Evolutionary conservation across 2,329 filamentous ascomycete genomes (phyloP), one percentile per base, ranked within the genome.

Genomic region (Mycosphaerelloides madeirae): DNA sequence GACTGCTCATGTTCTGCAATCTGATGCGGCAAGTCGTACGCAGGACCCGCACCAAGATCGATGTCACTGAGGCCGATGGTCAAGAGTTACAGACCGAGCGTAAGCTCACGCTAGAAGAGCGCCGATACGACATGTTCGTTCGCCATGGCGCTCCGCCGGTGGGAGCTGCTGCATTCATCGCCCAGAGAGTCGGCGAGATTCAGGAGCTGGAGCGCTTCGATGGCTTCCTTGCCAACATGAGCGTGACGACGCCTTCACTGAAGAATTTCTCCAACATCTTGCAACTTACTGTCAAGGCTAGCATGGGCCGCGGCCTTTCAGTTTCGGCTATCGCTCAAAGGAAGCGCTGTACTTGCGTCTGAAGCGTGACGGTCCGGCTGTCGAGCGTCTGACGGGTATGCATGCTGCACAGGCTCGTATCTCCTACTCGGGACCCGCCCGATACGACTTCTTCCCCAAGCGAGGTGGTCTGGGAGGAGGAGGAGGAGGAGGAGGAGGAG

Each of bases 1-100:
- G 46, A 5, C 44, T 57, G 1, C 48, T 57, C 19, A 55, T 56
- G 55, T 56, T 57, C 42, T 37, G 46, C 12, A 47, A 56, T 31
- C 34, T 55, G 31, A 55, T 57, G 55, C 48, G 43, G 4, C 45
- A 47, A 16, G 47, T 50, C 15, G 52, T 57, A 16, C 35, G 33
- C 28, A 31, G 18, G 1, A 36, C 38, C 6, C 38, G 47, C 31
- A 38, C 36, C 3, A 25, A 34, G 12, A 43, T 29, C 2, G 37
- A 41, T 14, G 16, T 29, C 2, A 28, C 19, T 6, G 37, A 31
- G 35, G 48, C 6, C 28, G 25, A 7, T 19, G 43, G n/a, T 29
- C 29, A 13, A 41, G 41, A 43, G 14, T 6, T n/a, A 15, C 16
- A 25, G 20, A 16, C 33, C 3, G 6, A 25, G 22, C 34, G 25